Base-by-base conservation (phyloP, 805 yeast species). In the Kregervanrija fluxuum region DNA sequence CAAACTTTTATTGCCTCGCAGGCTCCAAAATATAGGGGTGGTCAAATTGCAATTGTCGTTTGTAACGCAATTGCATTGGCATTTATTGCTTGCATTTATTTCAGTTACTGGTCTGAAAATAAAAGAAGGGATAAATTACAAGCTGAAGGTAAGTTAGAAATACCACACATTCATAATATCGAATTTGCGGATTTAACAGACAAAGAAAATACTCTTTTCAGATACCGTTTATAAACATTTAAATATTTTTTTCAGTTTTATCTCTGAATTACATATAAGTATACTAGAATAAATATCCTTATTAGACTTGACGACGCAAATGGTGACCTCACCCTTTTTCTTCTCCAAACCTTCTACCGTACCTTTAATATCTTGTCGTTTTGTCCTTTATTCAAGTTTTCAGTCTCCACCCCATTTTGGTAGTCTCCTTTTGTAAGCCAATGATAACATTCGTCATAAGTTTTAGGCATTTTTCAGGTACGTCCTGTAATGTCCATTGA, bases 21-120 rank as follows among this genome's bases (percentile, higher is more conserved):
- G 45, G 79, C 76, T n/a, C 88, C 88, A 9, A 56, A 59, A 35
- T 84, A 82, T 53, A 62, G 56, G 11, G 73, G 75, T 32, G 82
- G 80, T 3, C 76, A 77, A 50, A 60, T 59, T 35, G 57, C 66
- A 39, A 66, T 70, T 50, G 71, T 67, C 37, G 67, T 55, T n/a
- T 63, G 65, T 48, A 51, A 51, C 38, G 43, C 38, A 8, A 45
- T 44, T 8, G 22, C 42, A 55, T 59, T 56, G 37, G 48, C 35
- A 47, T 55, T 31, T 35, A 54, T 48, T 34, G 38, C 38, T 11
- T 33, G 40, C 50, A 41, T 50, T 16, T 45, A 51, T 32, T 40
- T 47, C 46, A 46, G 51, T 45, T 49, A 56, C 38, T 48, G 46
- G 45, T 30, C 41, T 12, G 52, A 45, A 43, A 52, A 51, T 22